Evolutionary conservation across 768 basidiomycete species (phyloP), one percentile per base, ranked within the genome.

Genomic region (Candolleomyces eurysporus): DNA sequence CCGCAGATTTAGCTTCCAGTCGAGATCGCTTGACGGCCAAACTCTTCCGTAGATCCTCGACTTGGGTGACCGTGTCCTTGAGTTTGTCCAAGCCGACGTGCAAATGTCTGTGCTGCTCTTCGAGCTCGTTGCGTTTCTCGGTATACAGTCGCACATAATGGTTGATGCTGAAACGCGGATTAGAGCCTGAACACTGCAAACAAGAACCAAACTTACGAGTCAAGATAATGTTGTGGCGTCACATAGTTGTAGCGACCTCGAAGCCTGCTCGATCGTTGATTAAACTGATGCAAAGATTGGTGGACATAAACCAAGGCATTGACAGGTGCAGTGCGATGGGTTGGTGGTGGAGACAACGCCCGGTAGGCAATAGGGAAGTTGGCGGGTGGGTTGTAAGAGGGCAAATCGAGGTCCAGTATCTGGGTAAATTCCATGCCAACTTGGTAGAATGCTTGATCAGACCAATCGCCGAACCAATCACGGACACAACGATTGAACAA

Each of bases 391-490:
- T 74, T 79, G 75, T 96, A 98, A 0, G 88, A 84, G 5, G 91
- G 81, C 42, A 93, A 74, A 68, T 98, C 97, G 65, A 99, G 84
- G 74, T 98, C 97, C 65, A 99, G 83, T 0, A 91, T 90, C 57
- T 92, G 85, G 2, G 96, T 98, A 75, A 99, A 96, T 75, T 98
- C 97, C 82, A 91, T 87, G 48, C 92, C 97, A 62, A 99, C 97
- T 79, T 98, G 97, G 71, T 91, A 98, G 76, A 98, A 92, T 0
- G 97, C 96, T 71, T 98, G 96, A 67, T 97, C 94, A 16, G 96
- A 94, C 97, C 97, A 99, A 72, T 98, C 96, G 30, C 97, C 97
- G 67, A 98, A 98, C 97, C 97, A 99, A 74, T 99, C 96, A 60
- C 98, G 81, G 9, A 99, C 97, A 72, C 97, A 99, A 78, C 97